Evolutionary conservation across 2,329 filamentous ascomycete species (phyloP), one percentile per base, ranked within the genome.

Genomic region (Cordyceps fumosorosea): DNA sequence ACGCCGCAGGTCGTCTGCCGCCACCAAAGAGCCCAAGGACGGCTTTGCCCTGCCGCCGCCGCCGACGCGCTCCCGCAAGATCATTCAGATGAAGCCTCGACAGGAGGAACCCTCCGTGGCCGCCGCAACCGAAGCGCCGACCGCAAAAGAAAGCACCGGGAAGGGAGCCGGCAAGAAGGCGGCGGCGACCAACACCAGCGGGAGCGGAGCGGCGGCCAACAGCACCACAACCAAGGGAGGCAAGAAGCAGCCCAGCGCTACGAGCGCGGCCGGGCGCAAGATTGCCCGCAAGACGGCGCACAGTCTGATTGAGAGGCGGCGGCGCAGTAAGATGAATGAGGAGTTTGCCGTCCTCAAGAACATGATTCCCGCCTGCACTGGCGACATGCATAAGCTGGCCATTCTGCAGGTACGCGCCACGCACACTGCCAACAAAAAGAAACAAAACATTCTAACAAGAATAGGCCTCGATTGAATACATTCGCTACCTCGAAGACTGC

Each of bases 241-340:
- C 78, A 91, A 87, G 78, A 96, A 93, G 77, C 86, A 91, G 68
- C 83, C 87, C 1, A 87, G 84, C 57, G 83, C 85, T 1, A 89
- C 88, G 6, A 96, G 89, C 68, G 90, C 90, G 1, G 92, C 93
- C 0, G 92, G 92, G n/a, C 84, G 92, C 62, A 98, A 97, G 79
- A 96, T 95, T 67, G 93, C 95, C 6, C 84, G 95, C 67, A 98
- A 97, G 78, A 98, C 93, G 1, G 95, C 95, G 12, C 95, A 99
- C 72, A 97, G 92, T 70, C 77, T 98, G 67, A 99, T 98, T 68
- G 95, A 99, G 77, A 82, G 95, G 52, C 80, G 93, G 63, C 80
- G 95, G 69, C 82, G 95, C 65, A 96, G 91, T 14, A 99, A 98
- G 80, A 99, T 98, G 93, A 98, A 99, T 68, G 93, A 98, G 73